phyloP scores from a whole-genome alignment of 352 stramenopile genomes.

The Phytophthora chlamydospora region DNA sequence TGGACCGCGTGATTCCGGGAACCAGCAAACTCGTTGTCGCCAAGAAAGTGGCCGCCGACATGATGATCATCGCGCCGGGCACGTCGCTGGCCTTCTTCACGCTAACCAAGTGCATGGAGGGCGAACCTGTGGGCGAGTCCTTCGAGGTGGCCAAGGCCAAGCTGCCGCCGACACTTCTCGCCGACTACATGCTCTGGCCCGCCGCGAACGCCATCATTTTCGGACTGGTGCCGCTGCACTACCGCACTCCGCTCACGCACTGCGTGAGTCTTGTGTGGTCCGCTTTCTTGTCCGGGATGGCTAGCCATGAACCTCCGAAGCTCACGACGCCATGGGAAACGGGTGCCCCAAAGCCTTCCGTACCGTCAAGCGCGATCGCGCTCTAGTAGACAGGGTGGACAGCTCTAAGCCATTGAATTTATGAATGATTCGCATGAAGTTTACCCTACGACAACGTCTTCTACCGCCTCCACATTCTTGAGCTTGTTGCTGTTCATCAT shows the following conservation, averaged over 20 bases:
- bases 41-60: conserved; percentile 48
- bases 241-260: conserved; percentile 45
- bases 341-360: conserved; percentile 11
- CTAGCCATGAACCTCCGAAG: conserved; percentile 28
- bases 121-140: conserved; percentile 26
- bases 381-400: conserved; percentile 2
- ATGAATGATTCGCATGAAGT: neutral
- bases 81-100: conserved; percentile 43
- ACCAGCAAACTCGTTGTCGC: conserved; percentile 28
- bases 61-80: conserved; percentile 41
- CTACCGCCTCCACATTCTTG: neutral
- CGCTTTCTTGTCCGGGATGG: conserved; percentile 42
- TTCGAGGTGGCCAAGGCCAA: conserved; percentile 37
- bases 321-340: conserved; percentile 13
- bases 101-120: conserved; percentile 39
- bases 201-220: conserved; percentile 43
- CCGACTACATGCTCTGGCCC: conserved; percentile 54
- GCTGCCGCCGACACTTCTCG: conserved; percentile 37
- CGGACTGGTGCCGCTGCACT: conserved; percentile 40
- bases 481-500: conserved; percentile 44
- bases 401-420: conserved; percentile 8
- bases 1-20: conserved; percentile 55
- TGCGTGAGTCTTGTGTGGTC: conserved; percentile 50
- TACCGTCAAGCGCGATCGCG: conserved; percentile 19
- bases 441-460: neutral